A percentile compares a stretch with the other conserved stretches of the same genome.
phyloP scores from a whole-genome alignment of 768 basidiomycete genomes.

The Tremella fuciformis region DNA sequence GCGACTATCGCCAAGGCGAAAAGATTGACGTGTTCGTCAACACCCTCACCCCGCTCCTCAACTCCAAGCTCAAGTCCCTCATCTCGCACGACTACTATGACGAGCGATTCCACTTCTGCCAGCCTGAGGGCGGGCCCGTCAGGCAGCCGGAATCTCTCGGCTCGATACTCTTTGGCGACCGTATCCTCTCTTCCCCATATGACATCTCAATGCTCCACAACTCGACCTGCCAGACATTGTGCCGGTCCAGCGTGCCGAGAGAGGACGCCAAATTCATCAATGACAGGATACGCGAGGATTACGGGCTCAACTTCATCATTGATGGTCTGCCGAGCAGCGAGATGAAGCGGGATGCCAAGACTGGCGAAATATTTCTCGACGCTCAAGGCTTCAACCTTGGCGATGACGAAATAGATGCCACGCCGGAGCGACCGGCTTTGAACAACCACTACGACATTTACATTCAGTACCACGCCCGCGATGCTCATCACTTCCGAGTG shows the following conservation, averaged over 20 bases:
- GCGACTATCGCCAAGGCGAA: constrained; percentile 72
- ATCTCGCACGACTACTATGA: constrained; percentile 86
- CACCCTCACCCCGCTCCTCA: constrained; percentile 78
- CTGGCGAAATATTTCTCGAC: constrained; percentile 83
- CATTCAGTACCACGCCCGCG: constrained; percentile 73
- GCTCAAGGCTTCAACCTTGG: constrained; percentile 77
- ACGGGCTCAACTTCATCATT: constrained; percentile 89
- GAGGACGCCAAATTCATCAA: constrained; percentile 87
- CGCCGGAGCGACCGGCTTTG: constrained; percentile 63
- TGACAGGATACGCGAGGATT: constrained; percentile 83
- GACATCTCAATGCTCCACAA: constrained; percentile 81
- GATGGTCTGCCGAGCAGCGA: constrained; percentile 93
- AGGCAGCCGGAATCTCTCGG: constrained; percentile 74
- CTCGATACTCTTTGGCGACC: constrained; percentile 92
- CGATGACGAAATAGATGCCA: constrained; percentile 58
- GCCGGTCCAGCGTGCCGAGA: constrained; percentile 61
- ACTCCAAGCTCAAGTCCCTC: constrained; percentile 48
- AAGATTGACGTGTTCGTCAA: constrained; percentile 65
- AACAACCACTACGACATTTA: constrained; percentile 77
- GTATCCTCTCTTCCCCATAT: constrained; percentile 87
- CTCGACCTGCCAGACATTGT: constrained; percentile 70
- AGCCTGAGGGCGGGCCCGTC: constrained; percentile 64
- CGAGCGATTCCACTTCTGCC: constrained; percentile 75
- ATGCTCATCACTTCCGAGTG: constrained; percentile 67
- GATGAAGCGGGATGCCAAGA: constrained; percentile 77